Percentiles rank a stretch among this genome's conserved stretches.
These are phyloP conservation scores for Barnettozyma californica DNA, from an alignment of 805 yeast species.

Conservation along the genomic window DNA sequence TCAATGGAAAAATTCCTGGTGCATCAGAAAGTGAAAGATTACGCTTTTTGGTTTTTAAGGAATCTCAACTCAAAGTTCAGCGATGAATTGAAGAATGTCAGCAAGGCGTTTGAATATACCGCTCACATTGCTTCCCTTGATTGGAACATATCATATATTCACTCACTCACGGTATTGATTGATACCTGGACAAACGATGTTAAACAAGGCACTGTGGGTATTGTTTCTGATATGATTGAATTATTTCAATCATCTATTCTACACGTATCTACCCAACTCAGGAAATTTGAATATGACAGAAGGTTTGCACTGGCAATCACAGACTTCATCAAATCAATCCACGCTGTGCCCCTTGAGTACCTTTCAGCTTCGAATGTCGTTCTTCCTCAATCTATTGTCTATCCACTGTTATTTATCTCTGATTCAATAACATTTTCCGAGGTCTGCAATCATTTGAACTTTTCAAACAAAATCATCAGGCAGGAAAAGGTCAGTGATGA, in stretches of 20 bases:
- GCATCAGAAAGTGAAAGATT: neutral
- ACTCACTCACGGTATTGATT: conserved; percentile 4
- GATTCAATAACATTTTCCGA: conserved; percentile 43
- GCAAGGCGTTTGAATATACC: conserved; percentile 3
- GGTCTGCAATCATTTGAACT: conserved; percentile 41
- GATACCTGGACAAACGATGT: neutral
- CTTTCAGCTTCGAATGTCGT: conserved; percentile 27
- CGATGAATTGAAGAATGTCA: conserved; percentile 3
- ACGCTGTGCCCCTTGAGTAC: conserved; percentile 17
- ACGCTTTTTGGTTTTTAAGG: conserved; percentile 11
- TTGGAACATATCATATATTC: conserved; percentile 12
- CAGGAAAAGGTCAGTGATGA: conserved; percentile 12
- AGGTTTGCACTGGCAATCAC: conserved; percentile 7
- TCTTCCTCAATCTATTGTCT: conserved; percentile 35
- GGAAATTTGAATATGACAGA: conserved; percentile 6
- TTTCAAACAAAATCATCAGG: conserved; percentile 22
- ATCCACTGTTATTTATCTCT: conserved; percentile 34
- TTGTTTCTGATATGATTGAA: neutral
- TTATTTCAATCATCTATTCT: conserved; percentile 5
- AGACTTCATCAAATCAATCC: conserved; percentile 10
- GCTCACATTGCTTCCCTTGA: neutral
- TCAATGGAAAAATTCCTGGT: conserved; percentile 4
- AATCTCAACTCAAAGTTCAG: conserved; percentile 1
- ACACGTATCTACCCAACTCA: neutral
- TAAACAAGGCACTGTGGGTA: neutral